Percentiles rank a stretch among this genome's conserved stretches.
These are phyloP conservation scores for Phlyctochytrium planicorne DNA, from an alignment of 192 early-diverging fungal genomes.

Conservation along the genomic window DNA sequence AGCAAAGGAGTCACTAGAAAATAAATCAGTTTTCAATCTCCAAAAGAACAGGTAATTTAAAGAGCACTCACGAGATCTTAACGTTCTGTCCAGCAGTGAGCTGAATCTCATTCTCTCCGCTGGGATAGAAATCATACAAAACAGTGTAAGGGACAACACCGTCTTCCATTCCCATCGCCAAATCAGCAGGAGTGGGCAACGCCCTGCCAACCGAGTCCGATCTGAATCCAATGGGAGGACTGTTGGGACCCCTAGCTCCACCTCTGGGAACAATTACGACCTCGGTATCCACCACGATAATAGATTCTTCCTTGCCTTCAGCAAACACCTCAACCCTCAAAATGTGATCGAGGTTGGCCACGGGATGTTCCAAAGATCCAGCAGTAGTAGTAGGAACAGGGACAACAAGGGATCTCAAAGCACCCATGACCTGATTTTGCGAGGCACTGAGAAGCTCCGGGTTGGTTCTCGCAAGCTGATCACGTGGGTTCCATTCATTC, in stretches of 20 bases:
- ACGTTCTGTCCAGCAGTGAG: background rate
- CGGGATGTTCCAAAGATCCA: background rate
- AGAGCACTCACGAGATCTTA: background rate
- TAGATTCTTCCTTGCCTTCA: background rate
- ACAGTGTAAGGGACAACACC: background rate
- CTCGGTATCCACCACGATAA: background rate
- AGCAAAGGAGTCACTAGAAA: background rate
- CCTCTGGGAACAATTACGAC: background rate
- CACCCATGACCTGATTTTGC: background rate
- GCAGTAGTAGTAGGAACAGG: background rate
- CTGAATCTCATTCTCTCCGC: background rate
- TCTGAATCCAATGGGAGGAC: background rate
- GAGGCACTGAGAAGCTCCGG: background rate
- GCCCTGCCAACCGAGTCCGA: background rate
- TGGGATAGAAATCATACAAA: background rate
- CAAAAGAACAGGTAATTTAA: background rate
- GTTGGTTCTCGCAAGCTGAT: background rate
- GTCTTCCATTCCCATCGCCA: background rate
- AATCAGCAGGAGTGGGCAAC: background rate
- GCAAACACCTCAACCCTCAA: background rate
- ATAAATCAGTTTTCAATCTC: background rate
- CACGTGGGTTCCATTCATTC: background rate
- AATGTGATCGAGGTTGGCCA: background rate
- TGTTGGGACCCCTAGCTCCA: background rate
- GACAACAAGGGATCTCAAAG: background rate